phyloP scores from a whole-genome alignment of 371 early-diverging fungal genomes.

The Apophysomyces trapeziformis region DNA sequence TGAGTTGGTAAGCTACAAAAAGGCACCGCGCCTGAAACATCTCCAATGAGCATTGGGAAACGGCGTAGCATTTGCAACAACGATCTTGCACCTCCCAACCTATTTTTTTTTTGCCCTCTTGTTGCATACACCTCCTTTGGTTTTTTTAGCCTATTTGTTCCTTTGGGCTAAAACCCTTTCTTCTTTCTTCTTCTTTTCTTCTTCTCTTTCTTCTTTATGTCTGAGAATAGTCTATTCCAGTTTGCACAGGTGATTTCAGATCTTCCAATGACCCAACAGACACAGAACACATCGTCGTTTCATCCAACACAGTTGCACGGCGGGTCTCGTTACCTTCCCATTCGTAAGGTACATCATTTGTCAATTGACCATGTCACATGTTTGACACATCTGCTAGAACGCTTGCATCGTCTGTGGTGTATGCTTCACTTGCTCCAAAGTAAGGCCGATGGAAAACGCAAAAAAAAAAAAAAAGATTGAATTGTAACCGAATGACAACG shows the following conservation, averaged over 20 bases:
- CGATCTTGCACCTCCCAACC: not conserved
- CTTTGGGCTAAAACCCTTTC: not conserved
- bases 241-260: constrained; percentile 49
- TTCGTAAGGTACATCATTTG: not conserved
- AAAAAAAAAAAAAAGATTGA: not conserved
- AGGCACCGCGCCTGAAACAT: not conserved
- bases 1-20: not conserved
- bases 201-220: constrained; percentile 16
- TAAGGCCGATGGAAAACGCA: constrained; percentile 16
- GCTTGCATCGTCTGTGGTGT: constrained; percentile 55
- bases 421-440: constrained; percentile 58
- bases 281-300: constrained; percentile 1
- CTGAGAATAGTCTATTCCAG: constrained; percentile 48
- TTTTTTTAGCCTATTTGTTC: not conserved
- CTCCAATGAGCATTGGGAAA: not conserved
- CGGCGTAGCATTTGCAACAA: constrained; percentile 1
- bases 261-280: constrained; percentile 27
- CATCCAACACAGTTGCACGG: constrained; percentile 1
- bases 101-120: not conserved
- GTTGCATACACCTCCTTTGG: not conserved
- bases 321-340: not conserved
- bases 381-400: constrained; percentile 32
- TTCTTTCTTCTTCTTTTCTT: not conserved
- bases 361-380: not conserved
- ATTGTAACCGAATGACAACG: no score